Base-by-base conservation (phyloP, 2,329 filamentous ascomycete genomes). In the Endoconidiophora laricicola region DNA sequence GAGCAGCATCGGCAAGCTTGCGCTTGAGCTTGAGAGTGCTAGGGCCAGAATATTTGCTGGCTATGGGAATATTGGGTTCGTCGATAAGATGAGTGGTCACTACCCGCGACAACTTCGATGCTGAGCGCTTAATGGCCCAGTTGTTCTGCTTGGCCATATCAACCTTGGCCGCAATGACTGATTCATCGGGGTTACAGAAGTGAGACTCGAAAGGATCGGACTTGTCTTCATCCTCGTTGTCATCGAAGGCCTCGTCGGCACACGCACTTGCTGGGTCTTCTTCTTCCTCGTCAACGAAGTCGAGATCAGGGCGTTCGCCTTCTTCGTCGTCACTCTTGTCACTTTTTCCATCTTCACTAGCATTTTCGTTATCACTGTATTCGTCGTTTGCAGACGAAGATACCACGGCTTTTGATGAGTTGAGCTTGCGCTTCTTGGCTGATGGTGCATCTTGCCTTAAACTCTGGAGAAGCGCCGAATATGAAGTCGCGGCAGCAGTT, bases 181-280 rank as follows among this genome's bases (percentile, higher is more conserved):
- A 69, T 45, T 83, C 75, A 43, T 88, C 74, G 0, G 79, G 77
- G 40, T 71, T 71, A 33, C 78, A 76, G 61, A 93, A 94, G 64
- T 95, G 90, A 6, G 69, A 66, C 55, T 91, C 83, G 59, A 93
- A 95, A 0, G 86, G 82, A 61, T 94, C 84, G 1, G 63, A 65
- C 24, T 67, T 62, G 55, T 77, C 69, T 44, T 72, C 69, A 12
- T 73, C 69, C 41, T 75, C 72, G 45, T 70, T 68, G 18, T 71
- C 71, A 4, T 63, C 61, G 12, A 64, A 56, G 38, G 38, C 37
- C 50, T 54, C 39, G 14, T 62, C 62, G 7, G 29, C 61, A 3
- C 63, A 61, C 1, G 66, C 66, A 1, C 66, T 69, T 41, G 76
- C 72, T 9, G 68, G 62, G 12, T 60, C 64, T 12, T 66, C 63